Conservation (phyloP, 2,329 filamentous ascomycete genomes). For the Alternaria brassicicola region DNA sequence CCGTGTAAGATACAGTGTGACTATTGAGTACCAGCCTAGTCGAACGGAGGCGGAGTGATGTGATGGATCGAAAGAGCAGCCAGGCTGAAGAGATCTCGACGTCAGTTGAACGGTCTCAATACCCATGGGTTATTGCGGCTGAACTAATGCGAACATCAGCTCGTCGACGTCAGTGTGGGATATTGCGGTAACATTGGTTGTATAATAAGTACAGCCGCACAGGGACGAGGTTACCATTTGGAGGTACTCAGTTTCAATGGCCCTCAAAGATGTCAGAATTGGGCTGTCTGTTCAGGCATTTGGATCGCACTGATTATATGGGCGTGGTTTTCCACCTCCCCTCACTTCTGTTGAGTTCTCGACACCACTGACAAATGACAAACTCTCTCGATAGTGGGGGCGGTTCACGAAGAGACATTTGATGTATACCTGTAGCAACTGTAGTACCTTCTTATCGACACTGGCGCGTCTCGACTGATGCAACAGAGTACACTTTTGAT, state of each 20-base stretch:
- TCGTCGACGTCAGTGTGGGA: constrained; percentile 15
- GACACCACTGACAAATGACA: constrained; percentile 2
- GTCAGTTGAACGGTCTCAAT: constrained; percentile 15
- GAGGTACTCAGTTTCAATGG: constrained; percentile 22
- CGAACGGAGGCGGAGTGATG: background rate
- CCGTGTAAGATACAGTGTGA: background rate
- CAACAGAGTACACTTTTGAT: background rate
- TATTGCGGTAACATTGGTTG: constrained; percentile 20
- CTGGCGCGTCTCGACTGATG: background rate
- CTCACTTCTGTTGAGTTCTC: constrained; percentile 1
- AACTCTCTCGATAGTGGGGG: constrained; percentile 3
- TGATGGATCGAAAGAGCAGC: background rate
- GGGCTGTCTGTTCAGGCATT: constrained; percentile 10
- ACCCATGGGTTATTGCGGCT: constrained; percentile 15
- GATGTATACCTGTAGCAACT: background rate
- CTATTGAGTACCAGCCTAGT: background rate
- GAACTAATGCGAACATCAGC: constrained; percentile 23
- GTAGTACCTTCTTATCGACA: background rate
- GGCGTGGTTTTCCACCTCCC: constrained; percentile 4
- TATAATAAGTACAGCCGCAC: constrained; percentile 17
- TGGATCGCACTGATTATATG: constrained; percentile 11
- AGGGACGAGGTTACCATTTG: constrained; percentile 15
- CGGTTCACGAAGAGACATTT: background rate
- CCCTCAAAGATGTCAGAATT: constrained; percentile 20
- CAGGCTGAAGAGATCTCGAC: constrained; percentile 9